Evolutionary conservation across 2,329 filamentous ascomycete genomes (phyloP).

Genomic region (Coniella lustricola): DNA sequence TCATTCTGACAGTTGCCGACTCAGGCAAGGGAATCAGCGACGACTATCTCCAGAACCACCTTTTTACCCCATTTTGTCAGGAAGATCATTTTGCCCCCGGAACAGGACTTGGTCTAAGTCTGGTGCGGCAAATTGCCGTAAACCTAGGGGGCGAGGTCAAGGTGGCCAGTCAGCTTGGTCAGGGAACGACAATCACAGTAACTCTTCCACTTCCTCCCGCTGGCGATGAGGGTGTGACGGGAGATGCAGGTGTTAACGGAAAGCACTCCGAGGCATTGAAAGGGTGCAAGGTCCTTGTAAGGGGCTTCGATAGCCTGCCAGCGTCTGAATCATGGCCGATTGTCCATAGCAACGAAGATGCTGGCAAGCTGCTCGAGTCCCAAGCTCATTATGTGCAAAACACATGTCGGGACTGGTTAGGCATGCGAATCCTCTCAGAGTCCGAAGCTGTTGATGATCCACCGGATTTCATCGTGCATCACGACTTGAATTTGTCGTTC

Average conservation of each 20-base stretch:
- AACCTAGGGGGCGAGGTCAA: slow-evolving; percentile 52
- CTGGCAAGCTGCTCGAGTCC: slow-evolving; percentile 10
- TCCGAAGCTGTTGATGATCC: not conserved
- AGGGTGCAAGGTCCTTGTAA: slow-evolving; percentile 25
- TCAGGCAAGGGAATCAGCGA: slow-evolving; percentile 60
- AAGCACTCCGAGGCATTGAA: slow-evolving; percentile 23
- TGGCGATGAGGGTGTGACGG: not conserved
- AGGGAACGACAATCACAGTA: slow-evolving; percentile 31
- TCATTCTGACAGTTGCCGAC: slow-evolving; percentile 47
- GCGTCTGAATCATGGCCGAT: not conserved
- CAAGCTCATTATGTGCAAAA: slow-evolving; percentile 18
- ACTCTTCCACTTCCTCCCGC: slow-evolving; percentile 23
- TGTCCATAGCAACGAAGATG: not conserved
- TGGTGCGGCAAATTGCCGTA: slow-evolving; percentile 54
- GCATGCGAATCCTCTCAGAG: slow-evolving; percentile 21
- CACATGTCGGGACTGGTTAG: slow-evolving; percentile 29
- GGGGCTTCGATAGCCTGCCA: slow-evolving; percentile 16
- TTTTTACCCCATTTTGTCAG: slow-evolving; percentile 60
- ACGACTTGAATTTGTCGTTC: slow-evolving; percentile 14
- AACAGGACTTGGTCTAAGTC: slow-evolving; percentile 57
- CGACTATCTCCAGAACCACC: slow-evolving; percentile 51
- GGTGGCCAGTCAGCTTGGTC: slow-evolving; percentile 39
- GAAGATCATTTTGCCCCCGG: slow-evolving; percentile 55
- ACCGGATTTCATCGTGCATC: slow-evolving; percentile 22
- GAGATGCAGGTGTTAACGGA: slow-evolving; percentile 24